These are phyloP conservation scores for Epichloe gansuensis DNA, from an alignment of 2,329 filamentous ascomycete genomes.

Conservation along the genomic window DNA sequence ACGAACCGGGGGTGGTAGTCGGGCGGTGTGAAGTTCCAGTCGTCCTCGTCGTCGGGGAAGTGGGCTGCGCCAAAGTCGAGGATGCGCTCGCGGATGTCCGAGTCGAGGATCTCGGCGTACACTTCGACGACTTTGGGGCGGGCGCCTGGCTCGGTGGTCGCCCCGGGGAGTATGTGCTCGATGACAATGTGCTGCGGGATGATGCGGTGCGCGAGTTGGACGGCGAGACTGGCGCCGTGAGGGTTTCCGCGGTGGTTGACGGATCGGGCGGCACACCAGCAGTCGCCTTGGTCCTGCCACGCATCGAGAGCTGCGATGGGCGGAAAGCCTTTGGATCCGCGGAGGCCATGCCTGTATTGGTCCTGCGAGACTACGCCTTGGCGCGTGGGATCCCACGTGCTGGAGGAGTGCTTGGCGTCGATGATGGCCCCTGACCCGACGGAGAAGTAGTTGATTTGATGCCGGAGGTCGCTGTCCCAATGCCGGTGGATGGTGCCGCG, in stretches of 20 bases:
- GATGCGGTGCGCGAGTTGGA: constrained; percentile 45
- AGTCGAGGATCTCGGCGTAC: constrained; percentile 46
- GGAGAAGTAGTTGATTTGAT: constrained; percentile 63
- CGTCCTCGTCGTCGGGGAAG: constrained; percentile 21
- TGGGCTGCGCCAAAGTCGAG: constrained; percentile 30
- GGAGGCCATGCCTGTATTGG: constrained; percentile 10
- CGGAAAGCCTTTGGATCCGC: constrained; percentile 13
- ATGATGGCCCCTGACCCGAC: constrained; percentile 51
- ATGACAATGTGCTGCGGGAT: constrained; percentile 57
- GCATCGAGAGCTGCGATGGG: constrained; percentile 44
- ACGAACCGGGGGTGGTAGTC: constrained; percentile 30
- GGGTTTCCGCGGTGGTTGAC: constrained; percentile 27
- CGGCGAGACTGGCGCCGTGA: constrained; percentile 50
- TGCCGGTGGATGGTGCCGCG: constrained; percentile 32
- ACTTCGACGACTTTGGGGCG: constrained; percentile 59
- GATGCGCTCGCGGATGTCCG: constrained; percentile 25
- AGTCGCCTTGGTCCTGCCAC: constrained; percentile 74
- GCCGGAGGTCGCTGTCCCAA: constrained; percentile 30
- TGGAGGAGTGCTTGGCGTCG: constrained; percentile 47
- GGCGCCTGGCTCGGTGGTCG: constrained; percentile 46
- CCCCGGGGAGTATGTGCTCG: constrained; percentile 54
- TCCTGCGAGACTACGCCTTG: constrained; percentile 8
- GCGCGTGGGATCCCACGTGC: constrained; percentile 30
- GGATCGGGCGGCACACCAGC: constrained; percentile 60
- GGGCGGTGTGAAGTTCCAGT: constrained; percentile 18